A percentile compares a stretch with the other conserved stretches of the same genome.
Evolutionary conservation across 169 alveolate genomes (phyloP).

Genomic region (Plasmodium fragile): DNA sequence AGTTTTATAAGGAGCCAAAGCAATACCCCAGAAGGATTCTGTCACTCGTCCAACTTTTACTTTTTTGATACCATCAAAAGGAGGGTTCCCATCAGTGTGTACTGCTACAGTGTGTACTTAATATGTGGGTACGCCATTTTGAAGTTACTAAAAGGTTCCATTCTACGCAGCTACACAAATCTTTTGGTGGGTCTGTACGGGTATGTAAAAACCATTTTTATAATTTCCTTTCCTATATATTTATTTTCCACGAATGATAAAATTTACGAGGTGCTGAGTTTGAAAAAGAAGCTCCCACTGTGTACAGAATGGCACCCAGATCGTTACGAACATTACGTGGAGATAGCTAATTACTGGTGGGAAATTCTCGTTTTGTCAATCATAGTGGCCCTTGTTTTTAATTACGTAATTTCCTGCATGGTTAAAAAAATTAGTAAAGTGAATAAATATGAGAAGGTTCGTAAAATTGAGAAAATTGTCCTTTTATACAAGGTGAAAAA

Average conservation of each 20-base stretch:
- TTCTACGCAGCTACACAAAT: constrained; percentile 43
- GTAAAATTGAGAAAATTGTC: constrained; percentile 31
- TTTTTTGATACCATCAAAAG: constrained; percentile 60
- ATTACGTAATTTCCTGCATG: constrained; percentile 39
- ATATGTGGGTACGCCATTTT: constrained; percentile 50
- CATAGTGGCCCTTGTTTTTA: constrained; percentile 35
- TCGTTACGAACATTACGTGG: constrained; percentile 14
- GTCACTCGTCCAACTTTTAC: constrained; percentile 66
- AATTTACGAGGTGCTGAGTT: constrained; percentile 20
- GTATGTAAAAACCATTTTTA: constrained; percentile 43
- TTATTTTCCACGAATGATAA: constrained; percentile 72
- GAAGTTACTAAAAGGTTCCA: constrained; percentile 43
- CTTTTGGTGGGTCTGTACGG: constrained; percentile 32
- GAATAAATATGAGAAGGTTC: constrained; percentile 30
- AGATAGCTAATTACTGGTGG: constrained; percentile 46
- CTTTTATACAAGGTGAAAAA: constrained; percentile 37
- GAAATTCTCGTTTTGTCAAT: constrained; percentile 37
- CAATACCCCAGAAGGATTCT: constrained; percentile 73
- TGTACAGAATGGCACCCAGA: constrained; percentile 76
- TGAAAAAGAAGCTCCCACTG: constrained; percentile 22
- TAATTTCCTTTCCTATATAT: constrained; percentile 59
- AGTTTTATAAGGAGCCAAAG: constrained; percentile 71
- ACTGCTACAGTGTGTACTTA: constrained; percentile 55
- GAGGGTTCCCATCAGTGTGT: constrained; percentile 60
- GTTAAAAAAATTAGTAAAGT: constrained; percentile 28